phyloP scores from a whole-genome alignment of 2,329 filamentous ascomycete genomes.

The Penicillium brasilianum region DNA sequence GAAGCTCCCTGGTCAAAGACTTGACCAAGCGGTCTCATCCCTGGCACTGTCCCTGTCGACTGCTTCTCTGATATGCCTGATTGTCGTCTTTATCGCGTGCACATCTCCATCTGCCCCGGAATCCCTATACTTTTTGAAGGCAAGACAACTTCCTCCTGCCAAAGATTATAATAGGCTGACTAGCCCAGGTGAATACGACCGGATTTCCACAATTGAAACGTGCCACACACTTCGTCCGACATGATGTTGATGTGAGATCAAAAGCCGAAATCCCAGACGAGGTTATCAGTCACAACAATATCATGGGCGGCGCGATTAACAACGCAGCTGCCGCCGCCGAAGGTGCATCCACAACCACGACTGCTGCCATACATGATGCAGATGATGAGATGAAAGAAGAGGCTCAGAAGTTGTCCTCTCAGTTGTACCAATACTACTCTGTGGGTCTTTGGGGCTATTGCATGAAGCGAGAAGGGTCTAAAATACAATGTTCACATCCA shows the following conservation, averaged over 20 bases:
- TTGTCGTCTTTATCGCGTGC: conserved; percentile 2
- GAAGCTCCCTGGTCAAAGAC: conserved; percentile 2
- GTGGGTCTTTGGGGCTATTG: conserved; percentile 1
- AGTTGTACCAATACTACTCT: neutral
- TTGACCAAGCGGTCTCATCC: neutral
- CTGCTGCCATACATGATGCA: conserved; percentile 1
- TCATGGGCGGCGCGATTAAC: neutral
- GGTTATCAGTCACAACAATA: neutral
- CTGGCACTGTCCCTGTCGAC: neutral
- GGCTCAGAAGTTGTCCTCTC: neutral
- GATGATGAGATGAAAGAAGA: neutral
- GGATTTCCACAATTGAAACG: neutral
- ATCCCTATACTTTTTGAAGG: conserved; percentile 6
- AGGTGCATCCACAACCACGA: neutral
- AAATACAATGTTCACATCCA: neutral
- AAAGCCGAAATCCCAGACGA: conserved; percentile 2
- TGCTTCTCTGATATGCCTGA: neutral
- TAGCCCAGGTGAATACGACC: neutral
- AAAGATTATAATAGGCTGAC: neutral
- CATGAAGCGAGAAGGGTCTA: neutral
- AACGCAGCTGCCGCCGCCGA: neutral
- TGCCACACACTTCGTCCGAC: neutral
- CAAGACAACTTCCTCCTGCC: neutral
- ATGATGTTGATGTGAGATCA: neutral
- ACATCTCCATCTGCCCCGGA: neutral